Evolutionary conservation across 2,329 filamentous ascomycete genomes (phyloP), one percentile per base, ranked within the genome.

Genomic region (Raffaelea deltoideospora): DNA sequence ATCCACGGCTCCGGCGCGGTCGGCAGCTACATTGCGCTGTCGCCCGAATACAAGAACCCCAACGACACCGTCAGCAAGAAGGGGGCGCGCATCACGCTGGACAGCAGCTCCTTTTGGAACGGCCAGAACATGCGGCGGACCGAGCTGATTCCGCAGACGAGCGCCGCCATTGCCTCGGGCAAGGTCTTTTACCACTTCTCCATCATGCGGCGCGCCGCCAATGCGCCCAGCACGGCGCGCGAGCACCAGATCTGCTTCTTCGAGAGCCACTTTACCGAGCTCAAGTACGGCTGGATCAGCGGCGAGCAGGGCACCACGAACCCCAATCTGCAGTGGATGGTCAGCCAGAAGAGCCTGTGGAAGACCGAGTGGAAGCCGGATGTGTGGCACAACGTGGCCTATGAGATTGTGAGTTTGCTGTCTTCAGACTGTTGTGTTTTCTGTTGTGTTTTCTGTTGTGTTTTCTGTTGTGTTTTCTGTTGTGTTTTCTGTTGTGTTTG

Each of bases 361-460:
- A 69, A 67, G 47, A 63, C 65, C 1, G 61, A 69, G 42, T 75
- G 78, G 53, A 63, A 63, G 37, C 62, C 76, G 1, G 71, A 65
- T 29, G 69, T 75, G 10, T 84, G 79, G 79, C 78, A 84, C 54
- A 85, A 85, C 51, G 65, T 82, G 47, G 79, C 77, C 33, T 83
- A 82, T 49, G 76, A 76, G 52, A 79, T 82, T 41, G n/a, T n/a
- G 63, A 84, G 59, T 85, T 84, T 48, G 56, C 55, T 14, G 66
- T 60, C n/a, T n/a, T n/a, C n/a, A n/a, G n/a, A n/a, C n/a, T n/a
- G n/a, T n/a, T n/a, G n/a, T n/a, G n/a, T n/a, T n/a, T n/a, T n/a
- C n/a, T n/a, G n/a, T n/a, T n/a, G n/a, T n/a, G n/a, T n/a, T n/a
- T n/a, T n/a, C n/a, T n/a, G n/a, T n/a, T n/a, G n/a, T n/a, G n/a